Evolutionary conservation across 2,329 filamentous ascomycete genomes (phyloP).

Genomic region (Xylariaceae sp.): DNA sequence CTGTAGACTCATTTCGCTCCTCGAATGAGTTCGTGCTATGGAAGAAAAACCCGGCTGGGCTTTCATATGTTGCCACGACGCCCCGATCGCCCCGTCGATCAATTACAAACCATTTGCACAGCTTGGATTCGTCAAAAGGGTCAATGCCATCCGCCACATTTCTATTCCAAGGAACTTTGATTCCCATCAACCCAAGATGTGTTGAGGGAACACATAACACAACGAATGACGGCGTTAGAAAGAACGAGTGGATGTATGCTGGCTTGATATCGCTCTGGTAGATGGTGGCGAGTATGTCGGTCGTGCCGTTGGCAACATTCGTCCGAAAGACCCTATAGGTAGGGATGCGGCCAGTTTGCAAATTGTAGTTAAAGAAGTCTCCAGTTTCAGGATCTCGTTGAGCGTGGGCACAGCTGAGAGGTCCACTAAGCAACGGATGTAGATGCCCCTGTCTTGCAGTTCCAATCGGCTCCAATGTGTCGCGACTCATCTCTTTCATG

Average conservation of each 20-base stretch:
- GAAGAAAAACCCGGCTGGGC: slow-evolving; percentile 70
- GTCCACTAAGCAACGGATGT: slow-evolving; percentile 65
- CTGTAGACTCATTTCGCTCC: slow-evolving; percentile 38
- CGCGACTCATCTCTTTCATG: slow-evolving; percentile 61
- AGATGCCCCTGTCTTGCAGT: slow-evolving; percentile 55
- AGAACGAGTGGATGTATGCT: slow-evolving; percentile 81
- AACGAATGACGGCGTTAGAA: slow-evolving; percentile 66
- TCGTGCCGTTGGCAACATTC: slow-evolving; percentile 58
- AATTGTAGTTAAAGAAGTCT: slow-evolving; percentile 78
- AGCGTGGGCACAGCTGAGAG: slow-evolving; percentile 66
- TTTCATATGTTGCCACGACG: slow-evolving; percentile 64
- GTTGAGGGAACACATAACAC: slow-evolving; percentile 70
- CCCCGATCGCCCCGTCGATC: slow-evolving; percentile 61
- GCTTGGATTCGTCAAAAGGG: slow-evolving; percentile 52
- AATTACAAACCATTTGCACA: slow-evolving; percentile 68
- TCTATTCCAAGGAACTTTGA: slow-evolving; percentile 57
- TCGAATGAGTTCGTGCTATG: slow-evolving; percentile 78
- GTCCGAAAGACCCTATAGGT: slow-evolving; percentile 68
- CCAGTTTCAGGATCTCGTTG: slow-evolving; percentile 68
- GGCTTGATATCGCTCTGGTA: slow-evolving; percentile 42
- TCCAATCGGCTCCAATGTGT: slow-evolving; percentile 69
- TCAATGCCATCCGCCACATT: slow-evolving; percentile 67
- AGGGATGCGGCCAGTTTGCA: slow-evolving; percentile 52
- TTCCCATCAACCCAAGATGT: slow-evolving; percentile 53
- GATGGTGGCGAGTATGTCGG: slow-evolving; percentile 68